Evolutionary conservation across 106 monocot species (phyloP).

Genomic region (Allium fistulosum): DNA sequence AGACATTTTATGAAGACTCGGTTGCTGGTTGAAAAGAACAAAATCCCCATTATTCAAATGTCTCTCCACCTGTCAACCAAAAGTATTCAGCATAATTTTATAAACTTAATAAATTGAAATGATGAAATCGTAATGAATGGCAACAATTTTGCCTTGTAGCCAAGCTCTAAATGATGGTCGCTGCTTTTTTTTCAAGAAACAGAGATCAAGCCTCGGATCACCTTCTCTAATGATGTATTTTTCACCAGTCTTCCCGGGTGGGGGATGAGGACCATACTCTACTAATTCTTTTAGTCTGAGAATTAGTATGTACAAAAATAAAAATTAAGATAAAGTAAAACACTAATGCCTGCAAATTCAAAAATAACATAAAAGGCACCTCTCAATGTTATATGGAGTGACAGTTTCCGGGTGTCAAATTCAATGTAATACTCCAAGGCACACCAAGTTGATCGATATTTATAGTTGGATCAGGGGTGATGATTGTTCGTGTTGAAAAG

Average conservation of each 20-base stretch:
- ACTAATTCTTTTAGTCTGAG: slow-evolving; percentile 88
- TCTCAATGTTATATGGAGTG: slow-evolving; percentile 90
- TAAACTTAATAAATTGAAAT: not conserved
- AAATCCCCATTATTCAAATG: slow-evolving; percentile 95
- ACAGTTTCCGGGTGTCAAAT: slow-evolving; percentile 92
- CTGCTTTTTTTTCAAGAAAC: slow-evolving; percentile 94
- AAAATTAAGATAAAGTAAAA: not conserved
- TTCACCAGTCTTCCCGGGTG: slow-evolving; percentile 96
- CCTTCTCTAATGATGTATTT: slow-evolving; percentile 98
- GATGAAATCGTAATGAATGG: not conserved
- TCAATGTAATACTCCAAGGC: slow-evolving; percentile 94
- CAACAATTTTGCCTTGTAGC: slow-evolving; percentile 61
- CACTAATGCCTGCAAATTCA: not conserved
- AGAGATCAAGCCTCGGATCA: slow-evolving; percentile 92
- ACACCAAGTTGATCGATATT: slow-evolving; percentile 91
- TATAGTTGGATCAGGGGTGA: slow-evolving; percentile 93
- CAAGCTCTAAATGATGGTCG: slow-evolving; percentile 96
- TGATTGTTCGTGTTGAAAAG: slow-evolving; percentile 88
- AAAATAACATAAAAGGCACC: slow-evolving; percentile 24
- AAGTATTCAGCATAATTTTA: not conserved
- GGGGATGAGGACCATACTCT: slow-evolving; percentile 98
- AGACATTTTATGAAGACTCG: slow-evolving; percentile 99
- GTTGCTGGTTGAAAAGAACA: slow-evolving; percentile 97
- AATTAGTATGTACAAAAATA: not conserved
- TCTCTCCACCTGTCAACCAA: slow-evolving; percentile 69